Base-by-base conservation (phyloP, 2,329 filamentous ascomycete species). In the Fusarium armeniacum region DNA sequence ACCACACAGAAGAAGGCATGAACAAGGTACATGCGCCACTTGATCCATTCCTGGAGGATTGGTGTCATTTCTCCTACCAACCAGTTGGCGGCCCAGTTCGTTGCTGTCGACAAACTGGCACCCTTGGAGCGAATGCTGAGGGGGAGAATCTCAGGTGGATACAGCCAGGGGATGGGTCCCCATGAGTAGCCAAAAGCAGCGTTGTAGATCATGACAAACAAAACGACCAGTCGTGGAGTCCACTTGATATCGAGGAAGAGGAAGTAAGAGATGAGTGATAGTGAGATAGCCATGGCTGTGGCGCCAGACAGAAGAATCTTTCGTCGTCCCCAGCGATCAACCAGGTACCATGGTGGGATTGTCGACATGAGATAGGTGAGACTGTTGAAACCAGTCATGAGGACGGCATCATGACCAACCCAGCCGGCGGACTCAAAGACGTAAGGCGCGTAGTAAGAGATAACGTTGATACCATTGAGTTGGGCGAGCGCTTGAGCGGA, bases 51-150 rank as follows among this genome's bases (percentile, higher is more conserved):
- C 79, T 99, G 95, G 63, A 98, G 84, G 57, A 98, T 90, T 3
- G 96, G 96, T 1, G 96, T 99, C 85, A 98, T 88, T 80, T 97
- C 93, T 72, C 96, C 96, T 5, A 98, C 96, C 28, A 98, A 84
- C 92, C 94, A 99, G 81, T 99, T 99, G 81, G 96, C 97, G 2
- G 95, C 94, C 96, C 96, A 99, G 78, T 99, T 99, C 33, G 94
- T 91, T 20, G 96, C 96, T 3, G 96, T 98, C 65, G 95, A 98
- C 78, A 99, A 82, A 86, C 94, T 97, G 56, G 96, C 95, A 65
- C 96, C 96, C 85, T 98, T 98, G 64, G 95, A 97, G 75, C 96
- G 91, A 78, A 98, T 98, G 83, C 94, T 98, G 65, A 99, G 85
- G 6, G 96, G 96, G 44, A 99, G 85, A 67, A 99, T 99, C 85